Evolutionary conservation across 306 rosid species (phyloP).

Genomic region (Calophaca sinica): DNA sequence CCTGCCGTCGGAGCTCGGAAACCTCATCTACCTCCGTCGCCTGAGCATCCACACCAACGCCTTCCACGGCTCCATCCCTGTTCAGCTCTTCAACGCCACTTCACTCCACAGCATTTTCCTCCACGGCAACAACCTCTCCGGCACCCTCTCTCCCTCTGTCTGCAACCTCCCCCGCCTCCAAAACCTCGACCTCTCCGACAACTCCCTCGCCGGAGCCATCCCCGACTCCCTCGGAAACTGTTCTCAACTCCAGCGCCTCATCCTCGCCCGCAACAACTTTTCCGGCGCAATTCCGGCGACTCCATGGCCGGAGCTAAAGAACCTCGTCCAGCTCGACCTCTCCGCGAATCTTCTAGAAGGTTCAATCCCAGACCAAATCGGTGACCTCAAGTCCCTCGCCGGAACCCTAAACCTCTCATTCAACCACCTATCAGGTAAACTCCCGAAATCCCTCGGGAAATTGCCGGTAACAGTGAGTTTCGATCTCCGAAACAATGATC

Average conservation of each 20-base stretch:
- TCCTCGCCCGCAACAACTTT: constrained; percentile 71
- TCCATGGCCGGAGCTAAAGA: constrained; percentile 65
- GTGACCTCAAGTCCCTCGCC: constrained; percentile 68
- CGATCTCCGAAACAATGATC: constrained; percentile 78
- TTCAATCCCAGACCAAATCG: constrained; percentile 68
- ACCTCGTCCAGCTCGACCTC: constrained; percentile 72
- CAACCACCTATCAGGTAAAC: constrained; percentile 74
- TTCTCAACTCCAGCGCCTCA: constrained; percentile 70
- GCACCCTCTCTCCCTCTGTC: constrained; percentile 69
- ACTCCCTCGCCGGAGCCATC: constrained; percentile 69
- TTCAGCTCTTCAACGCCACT: constrained; percentile 88
- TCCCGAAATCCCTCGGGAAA: constrained; percentile 77
- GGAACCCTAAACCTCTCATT: constrained; percentile 88
- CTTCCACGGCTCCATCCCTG: constrained; percentile 77
- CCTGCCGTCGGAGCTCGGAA: constrained; percentile 93
- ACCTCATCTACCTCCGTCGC: constrained; percentile 77
- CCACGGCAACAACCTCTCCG: constrained; percentile 88
- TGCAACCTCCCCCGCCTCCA: constrained; percentile 78
- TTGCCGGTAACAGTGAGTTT: constrained; percentile 83
- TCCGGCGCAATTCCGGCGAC: constrained; percentile 67
- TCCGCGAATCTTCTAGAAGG: constrained; percentile 74
- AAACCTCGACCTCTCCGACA: constrained; percentile 88
- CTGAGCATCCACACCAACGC: constrained; percentile 79
- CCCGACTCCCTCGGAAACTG: constrained; percentile 62
- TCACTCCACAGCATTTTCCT: constrained; percentile 85